Evolutionary conservation across 2,329 filamentous ascomycete species (phyloP).

Genomic region (Neophaeococcomyces mojaviensis): DNA sequence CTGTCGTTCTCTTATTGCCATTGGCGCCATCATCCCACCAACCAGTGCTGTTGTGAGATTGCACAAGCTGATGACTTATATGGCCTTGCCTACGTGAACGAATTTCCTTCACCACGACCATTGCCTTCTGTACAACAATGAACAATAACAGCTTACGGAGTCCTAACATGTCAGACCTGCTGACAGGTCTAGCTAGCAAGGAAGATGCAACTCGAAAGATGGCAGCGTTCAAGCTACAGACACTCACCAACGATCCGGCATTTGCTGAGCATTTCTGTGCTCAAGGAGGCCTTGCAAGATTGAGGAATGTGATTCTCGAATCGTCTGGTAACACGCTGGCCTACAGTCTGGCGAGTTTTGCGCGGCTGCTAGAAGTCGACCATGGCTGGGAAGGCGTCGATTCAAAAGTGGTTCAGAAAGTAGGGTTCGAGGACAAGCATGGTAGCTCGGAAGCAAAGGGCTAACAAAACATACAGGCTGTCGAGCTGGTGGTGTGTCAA

Average conservation of each 20-base stretch:
- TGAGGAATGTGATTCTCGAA: conserved; percentile 75
- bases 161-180: conserved; percentile 48
- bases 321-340: conserved; percentile 89
- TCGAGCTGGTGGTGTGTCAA: conserved; percentile 88
- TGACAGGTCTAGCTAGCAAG: conserved; percentile 52
- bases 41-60: no score
- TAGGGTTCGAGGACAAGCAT: conserved; percentile 31
- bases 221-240: conserved; percentile 97
- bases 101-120: background rate
- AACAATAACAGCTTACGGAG: conserved; percentile 10
- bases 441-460: conserved; percentile 1
- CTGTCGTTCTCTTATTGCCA: no score
- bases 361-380: conserved; percentile 82
- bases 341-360: conserved; percentile 85
- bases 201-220: conserved; percentile 94
- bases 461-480: conserved; percentile 47
- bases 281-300: conserved; percentile 71
- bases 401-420: conserved; percentile 50
- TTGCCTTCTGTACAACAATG: background rate
- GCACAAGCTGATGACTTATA: no score
- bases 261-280: conserved; percentile 96
- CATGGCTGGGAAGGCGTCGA: conserved; percentile 81
- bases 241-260: conserved; percentile 86
- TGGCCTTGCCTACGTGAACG: background rate
- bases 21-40: no score